phyloP scores from a whole-genome alignment of 306 rosid genomes.

The Quercus robur region DNA sequence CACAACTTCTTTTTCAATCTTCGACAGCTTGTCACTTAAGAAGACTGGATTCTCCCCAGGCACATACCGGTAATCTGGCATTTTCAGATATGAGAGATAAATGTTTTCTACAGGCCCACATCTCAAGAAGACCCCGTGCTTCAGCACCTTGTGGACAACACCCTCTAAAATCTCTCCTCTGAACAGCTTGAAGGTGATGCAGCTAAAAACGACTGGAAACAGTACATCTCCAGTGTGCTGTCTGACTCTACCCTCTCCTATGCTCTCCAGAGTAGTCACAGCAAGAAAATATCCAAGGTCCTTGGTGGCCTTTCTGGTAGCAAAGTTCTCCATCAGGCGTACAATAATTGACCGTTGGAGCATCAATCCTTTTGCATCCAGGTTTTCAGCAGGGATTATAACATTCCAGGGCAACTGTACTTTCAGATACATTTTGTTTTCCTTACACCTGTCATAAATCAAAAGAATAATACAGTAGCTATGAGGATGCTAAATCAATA shows the following conservation, averaged over 20 bases:
- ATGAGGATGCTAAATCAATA: neutral
- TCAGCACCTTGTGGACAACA: constrained; percentile 72
- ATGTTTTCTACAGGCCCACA: constrained; percentile 84
- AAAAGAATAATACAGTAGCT: constrained; percentile 9
- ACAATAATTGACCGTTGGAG: constrained; percentile 64
- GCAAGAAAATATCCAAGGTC: constrained; percentile 79
- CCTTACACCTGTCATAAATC: constrained; percentile 27
- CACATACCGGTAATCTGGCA: constrained; percentile 67
- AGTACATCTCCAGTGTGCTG: constrained; percentile 78
- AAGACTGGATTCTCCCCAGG: constrained; percentile 76
- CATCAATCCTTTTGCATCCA: constrained; percentile 58
- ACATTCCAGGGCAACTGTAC: constrained; percentile 83
- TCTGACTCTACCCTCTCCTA: constrained; percentile 83
- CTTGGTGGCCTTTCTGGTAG: constrained; percentile 64
- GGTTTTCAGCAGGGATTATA: constrained; percentile 63
- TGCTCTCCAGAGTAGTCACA: constrained; percentile 62
- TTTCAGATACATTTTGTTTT: constrained; percentile 61
- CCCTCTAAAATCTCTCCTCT: constrained; percentile 84
- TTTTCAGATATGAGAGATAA: constrained; percentile 63
- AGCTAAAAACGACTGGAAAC: constrained; percentile 69
- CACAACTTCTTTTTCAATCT: constrained; percentile 56
- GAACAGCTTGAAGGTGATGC: constrained; percentile 71
- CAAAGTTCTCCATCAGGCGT: constrained; percentile 65
- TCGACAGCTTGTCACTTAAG: constrained; percentile 47
- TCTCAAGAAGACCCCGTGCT: constrained; percentile 82